A percentile compares a stretch with the other conserved stretches of the same genome.
phyloP scores from a whole-genome alignment of 257 asterid genomes.

The Nyctanthes arbortristis region DNA sequence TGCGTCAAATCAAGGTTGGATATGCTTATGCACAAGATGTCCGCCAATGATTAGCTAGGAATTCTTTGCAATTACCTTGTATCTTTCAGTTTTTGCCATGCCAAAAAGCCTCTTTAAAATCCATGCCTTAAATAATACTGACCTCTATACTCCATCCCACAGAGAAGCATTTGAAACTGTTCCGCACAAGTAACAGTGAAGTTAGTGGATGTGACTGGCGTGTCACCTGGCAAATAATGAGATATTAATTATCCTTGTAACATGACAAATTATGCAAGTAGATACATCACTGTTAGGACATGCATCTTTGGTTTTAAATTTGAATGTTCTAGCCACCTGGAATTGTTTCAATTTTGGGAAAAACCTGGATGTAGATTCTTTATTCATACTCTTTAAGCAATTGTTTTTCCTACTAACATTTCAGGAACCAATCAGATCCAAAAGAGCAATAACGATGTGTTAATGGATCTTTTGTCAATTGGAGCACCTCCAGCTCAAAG shows the following conservation, averaged over 20 bases:
- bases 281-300: conserved; percentile 10
- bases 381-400: conserved; percentile 12
- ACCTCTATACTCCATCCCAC: neutral
- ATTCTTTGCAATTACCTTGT: conserved; percentile 9
- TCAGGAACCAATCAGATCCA: conserved; percentile 63
- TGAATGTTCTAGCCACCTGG: conserved; percentile 10
- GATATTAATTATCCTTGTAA: neutral
- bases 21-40: conserved; percentile 14
- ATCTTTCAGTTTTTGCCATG: conserved; percentile 12
- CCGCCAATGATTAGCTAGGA: conserved; percentile 3
- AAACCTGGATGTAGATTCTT: neutral
- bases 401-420: conserved; percentile 15
- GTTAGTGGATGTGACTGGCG: neutral
- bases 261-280: neutral
- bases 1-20: conserved; percentile 59
- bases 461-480: conserved; percentile 85
- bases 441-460: conserved; percentile 63
- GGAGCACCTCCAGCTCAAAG: conserved; percentile 72
- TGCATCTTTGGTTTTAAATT: conserved; percentile 21
- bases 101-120: conserved; percentile 9
- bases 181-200: neutral
- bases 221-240: neutral
- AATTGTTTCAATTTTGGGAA: neutral
- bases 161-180: conserved; percentile 11
- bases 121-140: conserved; percentile 12